Evolutionary conservation across 306 rosid genomes (phyloP), one percentile per base, ranked within the genome.

Genomic region (Sicyos baderoa): DNA sequence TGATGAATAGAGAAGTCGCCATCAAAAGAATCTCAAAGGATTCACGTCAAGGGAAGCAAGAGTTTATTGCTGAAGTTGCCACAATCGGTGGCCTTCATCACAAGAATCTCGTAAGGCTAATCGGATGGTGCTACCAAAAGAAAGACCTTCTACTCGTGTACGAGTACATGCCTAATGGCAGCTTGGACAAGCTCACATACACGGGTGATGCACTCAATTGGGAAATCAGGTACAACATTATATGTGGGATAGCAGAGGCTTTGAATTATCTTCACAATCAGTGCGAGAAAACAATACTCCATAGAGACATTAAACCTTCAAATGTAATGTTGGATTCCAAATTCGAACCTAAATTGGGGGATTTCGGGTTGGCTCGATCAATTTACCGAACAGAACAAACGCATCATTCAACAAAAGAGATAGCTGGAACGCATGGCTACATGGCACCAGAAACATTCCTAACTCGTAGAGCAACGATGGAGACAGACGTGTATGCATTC

Each of bases 1-100:
- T 85, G 23, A 84, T 69, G 72, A 66, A 79, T 2, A 78, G 79
- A 25, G 91, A 79, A 56, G 74, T 90, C 9, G 96, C 94, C 0
- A 89, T 90, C 59, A 90, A 90, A 77, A 76, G 89, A 68, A 76
- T 85, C 44, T 84, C 88, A 2, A 82, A 85, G 65, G 44, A 90
- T 51, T 90, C 96, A 0, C 75, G 75, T 12, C 96, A 87, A 74
- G 96, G 96, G 25, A 42, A 15, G 48, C 6, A 40, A 64, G 70
- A 64, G 9, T 64, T 64, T 29, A 64, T 64, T 21, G 51, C 70
- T 0, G 70, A 64, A 64, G 51, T 42, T 6, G 18, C 54, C 2
- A 45, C 51, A 42, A 64, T 64, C 32, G 70, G 52, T 19, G 40
- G 29, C 53, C 70, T 64, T 27, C 70, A 64, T 64, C 70, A 64